Conservation (phyloP, 1,284 basidiomycete species). For the Farysia itapuensis region DNA sequence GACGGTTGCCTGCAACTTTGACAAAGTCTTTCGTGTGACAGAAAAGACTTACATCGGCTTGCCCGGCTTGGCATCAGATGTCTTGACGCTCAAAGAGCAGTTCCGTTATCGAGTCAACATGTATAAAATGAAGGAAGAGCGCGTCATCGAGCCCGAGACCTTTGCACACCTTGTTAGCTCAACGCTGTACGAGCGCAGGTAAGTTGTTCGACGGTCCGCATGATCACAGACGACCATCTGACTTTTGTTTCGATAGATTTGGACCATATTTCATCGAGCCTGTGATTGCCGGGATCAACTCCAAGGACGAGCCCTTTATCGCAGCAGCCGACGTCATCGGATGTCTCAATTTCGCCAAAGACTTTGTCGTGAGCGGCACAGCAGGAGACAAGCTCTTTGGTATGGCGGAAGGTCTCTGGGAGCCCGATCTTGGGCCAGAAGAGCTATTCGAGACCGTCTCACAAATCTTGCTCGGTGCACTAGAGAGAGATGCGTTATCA, state of each 20-base stretch:
- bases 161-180: conserved; percentile 95
- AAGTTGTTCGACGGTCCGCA: conserved; percentile 19
- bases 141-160: conserved; percentile 92
- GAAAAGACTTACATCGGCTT: conserved; percentile 91
- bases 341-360: conserved; percentile 90
- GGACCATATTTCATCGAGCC: conserved; percentile 97
- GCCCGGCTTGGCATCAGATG: conserved; percentile 89
- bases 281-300: conserved; percentile 84
- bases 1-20: conserved; percentile 86
- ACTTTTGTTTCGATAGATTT: conserved; percentile 64
- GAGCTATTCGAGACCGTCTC: conserved; percentile 98
- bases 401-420: conserved; percentile 98
- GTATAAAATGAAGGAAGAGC: conserved; percentile 99
- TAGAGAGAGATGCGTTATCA: conserved; percentile 93
- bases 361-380: conserved; percentile 95
- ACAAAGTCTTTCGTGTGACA: conserved; percentile 93
- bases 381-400: conserved; percentile 90
- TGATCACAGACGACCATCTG: no score
- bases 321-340: conserved; percentile 95
- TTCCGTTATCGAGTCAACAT: conserved; percentile 88
- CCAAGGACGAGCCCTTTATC: conserved; percentile 86
- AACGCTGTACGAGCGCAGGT: conserved; percentile 92
- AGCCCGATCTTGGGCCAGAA: conserved; percentile 89
- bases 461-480: conserved; percentile 90
- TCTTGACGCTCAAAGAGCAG: conserved; percentile 74